Base-by-base conservation (phyloP, 495 filamentous ascomycete genomes). In the Pyronema omphalodes region DNA sequence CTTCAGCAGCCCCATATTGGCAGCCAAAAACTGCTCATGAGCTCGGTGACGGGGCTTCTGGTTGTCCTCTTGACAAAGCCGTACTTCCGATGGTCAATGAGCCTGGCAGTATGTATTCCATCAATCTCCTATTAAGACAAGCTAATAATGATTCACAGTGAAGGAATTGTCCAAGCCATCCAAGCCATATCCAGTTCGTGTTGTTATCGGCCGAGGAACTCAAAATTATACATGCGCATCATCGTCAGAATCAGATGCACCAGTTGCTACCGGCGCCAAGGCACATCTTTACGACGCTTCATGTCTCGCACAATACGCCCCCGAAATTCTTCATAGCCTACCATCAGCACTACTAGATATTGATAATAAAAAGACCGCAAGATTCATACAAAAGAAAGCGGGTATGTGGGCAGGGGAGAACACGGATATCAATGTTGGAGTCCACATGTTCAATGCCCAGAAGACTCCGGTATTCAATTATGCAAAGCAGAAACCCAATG, bases 141-240 rank as follows among this genome's bases (percentile, higher is more conserved):
- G 15, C 18, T n/a, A 34, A 37, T 19, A 34, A 51, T 14, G 18
- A 17, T 12, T 14, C 3, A 37, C 18, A 34, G 19, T 14, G 9
- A 37, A 17, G n/a, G 17, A 34, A n/a, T 19, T 37, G 18, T 34
- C 48, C 18, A 9, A 14, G 1, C 48, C 48, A 17, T 51, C 48
- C 1, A 33, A 17, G 3, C 18, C 12, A 17, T 9, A 33, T 12
- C 55, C 55, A 34, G 55, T 46, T n/a, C 54, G 55, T 11, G 81
- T 94, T 34, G 86, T 80, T 60, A 71, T 96, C 48, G 89, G 89
- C 61, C 81, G 85, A 36, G 89, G 89, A 37, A 88, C 81, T 9
- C 77, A 95, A 71, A 94, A 95, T 74, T 96, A 94, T 68, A 88
- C 86, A 54, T 95, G 89, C 72, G 71, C 75, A 37, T 64, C 73